Evolutionary conservation across 2,329 filamentous ascomycete genomes (phyloP).

Genomic region (Neopestalotiopsis sp.): DNA sequence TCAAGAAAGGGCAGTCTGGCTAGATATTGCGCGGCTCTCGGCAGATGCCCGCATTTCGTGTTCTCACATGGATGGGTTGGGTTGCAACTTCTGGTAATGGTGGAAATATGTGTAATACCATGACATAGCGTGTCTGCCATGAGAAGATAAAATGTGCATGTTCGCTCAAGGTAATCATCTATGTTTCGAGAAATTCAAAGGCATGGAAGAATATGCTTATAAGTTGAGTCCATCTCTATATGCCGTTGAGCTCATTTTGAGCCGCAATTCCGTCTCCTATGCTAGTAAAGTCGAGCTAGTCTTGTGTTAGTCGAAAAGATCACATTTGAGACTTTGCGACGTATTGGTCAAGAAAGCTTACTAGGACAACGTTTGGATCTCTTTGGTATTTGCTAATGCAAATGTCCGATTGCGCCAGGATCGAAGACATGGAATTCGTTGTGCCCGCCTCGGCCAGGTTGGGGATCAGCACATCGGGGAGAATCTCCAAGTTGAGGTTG

Average conservation of each 20-base stretch:
- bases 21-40: too few species aligned
- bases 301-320: conserved; percentile 19
- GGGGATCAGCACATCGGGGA: conserved; percentile 43
- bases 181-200: too few species aligned
- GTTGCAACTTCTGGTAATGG: background rate
- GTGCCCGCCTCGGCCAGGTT: conserved; percentile 38
- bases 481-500: conserved; percentile 45
- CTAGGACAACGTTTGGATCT: conserved; percentile 44
- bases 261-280: conserved; percentile 45
- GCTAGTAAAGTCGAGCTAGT: conserved; percentile 50
- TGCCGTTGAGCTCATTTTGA: conserved; percentile 44
- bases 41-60: background rate
- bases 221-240: conserved; percentile 25
- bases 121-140: background rate
- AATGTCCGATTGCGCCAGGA: conserved; percentile 45
- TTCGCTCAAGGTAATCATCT: too few species aligned
- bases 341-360: conserved; percentile 30
- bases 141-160: background rate
- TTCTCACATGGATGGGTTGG: background rate
- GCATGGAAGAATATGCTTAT: background rate
- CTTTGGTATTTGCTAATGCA: conserved; percentile 38
- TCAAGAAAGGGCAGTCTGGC: too few species aligned
- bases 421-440: conserved; percentile 54
- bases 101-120: background rate
- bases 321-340: background rate